Evolutionary conservation across 208 protist species (phyloP), one percentile per base, ranked within the genome.

Genomic region (Naegleria lovaniensis): DNA sequence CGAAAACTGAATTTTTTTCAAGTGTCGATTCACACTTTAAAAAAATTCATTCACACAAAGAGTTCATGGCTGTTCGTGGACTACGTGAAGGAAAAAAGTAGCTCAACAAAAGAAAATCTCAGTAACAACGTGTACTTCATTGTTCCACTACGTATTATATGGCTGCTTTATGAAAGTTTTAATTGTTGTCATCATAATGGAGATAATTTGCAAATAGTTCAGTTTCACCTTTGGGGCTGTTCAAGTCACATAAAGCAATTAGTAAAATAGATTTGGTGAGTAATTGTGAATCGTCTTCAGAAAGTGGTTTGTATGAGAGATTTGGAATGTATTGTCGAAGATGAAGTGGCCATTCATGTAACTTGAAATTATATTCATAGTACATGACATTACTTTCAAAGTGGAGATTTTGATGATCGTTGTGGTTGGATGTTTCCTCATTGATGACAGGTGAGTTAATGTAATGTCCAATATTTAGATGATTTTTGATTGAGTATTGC

Each of bases 331-430:
- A 87, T 52, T 87, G 84, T 36, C 22, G 13, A 9, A 87, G 39
- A 16, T 87, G n/a, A 19, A 38, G 25, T n/a, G 84, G 84, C 38
- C 38, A 87, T 5, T 85, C 83, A 43, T 85, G 15, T 51, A 36
- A 25, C 7, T 33, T 7, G 33, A 87, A 87, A 11, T 48, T 13
- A 52, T 87, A 87, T 87, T 87, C 84, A 87, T 52, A 87, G 25
- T 87, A 87, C 84, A 87, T 87, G 6, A 87, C 84, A 87, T 87
- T 87, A 33, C n/a, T 39, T 33, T 87, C 22, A 16, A 48, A 29
- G 0, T 25, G 5, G 11, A 0, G 9, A 86, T 86, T 43, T 48
- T 43, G 9, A 48, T 86, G 5, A 22, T 86, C 48, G 43, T 48
- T 48, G 43, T 48, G 43, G 7, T 19, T 84, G 9, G 36, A 16